Evolutionary conservation across 176 grass and related monocot species (phyloP), one percentile per base, ranked within the genome.

Genomic region (Musa acuminata): DNA sequence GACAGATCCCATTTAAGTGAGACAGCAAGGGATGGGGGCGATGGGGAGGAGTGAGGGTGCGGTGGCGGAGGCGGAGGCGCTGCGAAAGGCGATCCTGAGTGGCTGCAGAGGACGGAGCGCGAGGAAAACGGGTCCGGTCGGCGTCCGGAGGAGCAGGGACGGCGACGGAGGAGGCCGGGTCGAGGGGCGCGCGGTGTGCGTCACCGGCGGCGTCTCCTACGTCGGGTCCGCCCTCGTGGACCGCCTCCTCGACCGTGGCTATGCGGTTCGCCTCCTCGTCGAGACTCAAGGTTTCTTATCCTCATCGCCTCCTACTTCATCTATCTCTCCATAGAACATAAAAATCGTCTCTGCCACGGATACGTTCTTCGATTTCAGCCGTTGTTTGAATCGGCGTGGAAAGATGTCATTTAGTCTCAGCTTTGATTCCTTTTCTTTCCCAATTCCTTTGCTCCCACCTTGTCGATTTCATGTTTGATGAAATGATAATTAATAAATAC

Each of bases 161-260:
- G 82, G 69, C 55, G 86, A 83, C 0, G 80, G 22, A 29, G 73
- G 67, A 62, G 35, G 83, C 67, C 9, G 49, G 13, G 57, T 67
- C n/a, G 77, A 43, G 20, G 72, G 57, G 53, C 84, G 85, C 79
- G 75, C 77, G 35, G 88, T 98, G 17, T 98, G 95, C 85, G 95
- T 98, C 63, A 98, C 90, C 26, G 88, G 95, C 71, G 95, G 88
- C 64, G 88, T 91, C 82, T 93, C 95, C 10, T 93, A 91, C 74
- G 82, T 98, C 81, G 88, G 95, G 0, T 91, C 90, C 87, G 80
- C 94, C 84, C 64, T 93, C 78, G 90, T 87, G 66, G 83, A 87
- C 52, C 90, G 88, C 78, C 90, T 93, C 71, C 90, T 93, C 49
- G 82, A 73, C 50, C 84, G 83, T 62, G 90, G 94, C 1, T 98